Evolutionary conservation across 192 early-diverging fungal species (phyloP), one percentile per base, ranked within the genome.

Genomic region (Anaeromyces robustus): DNA sequence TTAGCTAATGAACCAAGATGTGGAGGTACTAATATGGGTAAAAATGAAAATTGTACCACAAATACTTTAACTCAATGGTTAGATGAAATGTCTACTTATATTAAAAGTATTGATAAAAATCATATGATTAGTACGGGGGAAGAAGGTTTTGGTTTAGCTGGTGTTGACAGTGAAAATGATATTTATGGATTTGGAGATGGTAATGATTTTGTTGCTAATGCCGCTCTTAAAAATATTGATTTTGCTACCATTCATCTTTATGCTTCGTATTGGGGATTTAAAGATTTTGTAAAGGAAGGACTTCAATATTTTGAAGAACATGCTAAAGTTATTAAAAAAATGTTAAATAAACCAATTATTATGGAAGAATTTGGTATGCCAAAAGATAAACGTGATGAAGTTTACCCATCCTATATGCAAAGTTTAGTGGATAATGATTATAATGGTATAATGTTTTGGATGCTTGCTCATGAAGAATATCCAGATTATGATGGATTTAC

Each of bases 1-100:
- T 86, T 92, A 79, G 88, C 88, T 81, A 93, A 93, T 85, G 92
- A 93, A 83, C 92, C 92, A 13, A 32, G 86, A 16, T 87, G 86
- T 79, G 12, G 32, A 34, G 32, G 32, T 77, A 4, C 12, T 34
- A 12, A 34, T 7, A 34, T 7, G 12, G 32, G 4, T 34, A 34
- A 12, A 7, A 7, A 7, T 7, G 32, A 34, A 34, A 11, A 31
- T 4, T 77, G 41, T 43, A 80, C 78, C 6, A 78, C 84, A 37
- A 17, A 77, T 2, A 79, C 80, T 17, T n/a, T 87, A 29, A 83
- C 77, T 31, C 78, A 78, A 59, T 93, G 92, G 92, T 86, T 89
- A 31, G 81, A 88, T 29, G 84, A 83, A 0, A 86, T 85, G 30
- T 88, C 92, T 17, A 37, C 41, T 13, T 85, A 82, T 16, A 88